phyloP scores from a whole-genome alignment of 495 filamentous ascomycete genomes.

The Aspergillus cristatus region DNA sequence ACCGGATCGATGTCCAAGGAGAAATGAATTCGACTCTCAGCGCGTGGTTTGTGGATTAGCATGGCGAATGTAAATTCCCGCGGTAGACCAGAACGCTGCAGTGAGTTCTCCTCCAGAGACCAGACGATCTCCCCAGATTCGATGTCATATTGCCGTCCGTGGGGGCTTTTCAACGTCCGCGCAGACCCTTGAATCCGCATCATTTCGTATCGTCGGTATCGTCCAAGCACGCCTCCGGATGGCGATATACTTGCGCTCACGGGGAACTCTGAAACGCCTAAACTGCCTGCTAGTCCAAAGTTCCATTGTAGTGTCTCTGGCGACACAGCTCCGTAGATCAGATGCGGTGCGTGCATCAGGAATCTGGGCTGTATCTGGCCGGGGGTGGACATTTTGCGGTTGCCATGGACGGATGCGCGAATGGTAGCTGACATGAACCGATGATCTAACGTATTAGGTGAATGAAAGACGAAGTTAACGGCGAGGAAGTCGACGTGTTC shows the following conservation, averaged over 20 bases:
- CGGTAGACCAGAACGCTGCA: slow-evolving; percentile 43
- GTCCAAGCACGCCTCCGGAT: slow-evolving; percentile 26
- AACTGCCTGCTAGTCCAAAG: slow-evolving; percentile 39
- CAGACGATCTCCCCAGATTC: slow-evolving; percentile 41
- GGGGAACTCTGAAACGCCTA: slow-evolving; percentile 38
- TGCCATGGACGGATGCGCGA: slow-evolving; percentile 24
- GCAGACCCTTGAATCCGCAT: slow-evolving; percentile 46
- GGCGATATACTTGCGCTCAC: slow-evolving; percentile 37
- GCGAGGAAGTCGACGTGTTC: slow-evolving; percentile 43
- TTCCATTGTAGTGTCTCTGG: slow-evolving; percentile 44
- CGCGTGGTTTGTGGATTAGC: slow-evolving; percentile 33
- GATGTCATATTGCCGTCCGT: slow-evolving; percentile 25
- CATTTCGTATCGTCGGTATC: slow-evolving; percentile 41
- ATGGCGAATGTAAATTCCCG: slow-evolving; percentile 47
- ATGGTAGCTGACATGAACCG: slow-evolving; percentile 43
- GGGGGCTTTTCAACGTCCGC: slow-evolving; percentile 27
- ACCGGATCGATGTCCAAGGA: slow-evolving; percentile 32
- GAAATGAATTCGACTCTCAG: slow-evolving; percentile 20
- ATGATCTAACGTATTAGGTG: slow-evolving; percentile 28
- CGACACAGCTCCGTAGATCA: slow-evolving; percentile 43
- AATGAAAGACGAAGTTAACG: slow-evolving; percentile 42
- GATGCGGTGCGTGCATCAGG: slow-evolving; percentile 43
- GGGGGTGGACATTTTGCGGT: slow-evolving; percentile 2
- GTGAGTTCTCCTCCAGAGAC: slow-evolving; percentile 43
- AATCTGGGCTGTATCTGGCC: slow-evolving; percentile 25